Base-by-base conservation (phyloP, 2,329 filamentous ascomycete genomes). In the Microdochium trichocladiopsis region DNA sequence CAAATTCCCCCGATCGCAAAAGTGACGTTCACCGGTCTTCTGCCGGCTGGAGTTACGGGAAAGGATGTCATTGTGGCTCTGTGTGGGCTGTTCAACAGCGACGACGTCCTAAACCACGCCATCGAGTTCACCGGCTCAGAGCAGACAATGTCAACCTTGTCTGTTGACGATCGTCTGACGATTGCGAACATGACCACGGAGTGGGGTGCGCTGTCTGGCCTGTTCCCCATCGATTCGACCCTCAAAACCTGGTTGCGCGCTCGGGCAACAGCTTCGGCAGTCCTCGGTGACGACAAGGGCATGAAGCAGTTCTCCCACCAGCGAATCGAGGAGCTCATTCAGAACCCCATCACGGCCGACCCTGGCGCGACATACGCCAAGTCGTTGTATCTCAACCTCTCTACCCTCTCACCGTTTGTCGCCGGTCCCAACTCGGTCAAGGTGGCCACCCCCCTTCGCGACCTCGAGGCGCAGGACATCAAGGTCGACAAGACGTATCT, bases 51-150 rank as follows among this genome's bases (percentile, higher is more conserved):
- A 11, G 91, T 96, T 1, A 90, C 87, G 0, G 93, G 91, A 25
- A 97, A 99, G 69, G 94, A 97, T 67, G 88, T 96, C 12, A 97
- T 97, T 58, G 81, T 96, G 24, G 89, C 90, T 1, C 78, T 97
- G 1, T 95, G 90, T 60, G 89, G 88, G 1, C 71, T 96, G 0
- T 95, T 97, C 74, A 88, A 88, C 69, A 83, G 87, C 51, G 87
- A 90, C 59, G 90, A 96, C 47, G 93, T 96, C 0, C 77, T 96
- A 14, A 97, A 97, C 71, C 90, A 96, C 64, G 84, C 84, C 4
- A 85, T 97, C 55, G 93, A 97, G 64, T 96, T 96, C 62, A 84
- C 83, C 0, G 93, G 92, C 12, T 84, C 85, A 0, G 83, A 90
- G 57, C 77, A 91, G 64, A 95, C 91, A 0, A 80, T 94, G 76